Base-by-base conservation (phyloP, 2,329 filamentous ascomycete genomes). In the Xylaria sp. region DNA sequence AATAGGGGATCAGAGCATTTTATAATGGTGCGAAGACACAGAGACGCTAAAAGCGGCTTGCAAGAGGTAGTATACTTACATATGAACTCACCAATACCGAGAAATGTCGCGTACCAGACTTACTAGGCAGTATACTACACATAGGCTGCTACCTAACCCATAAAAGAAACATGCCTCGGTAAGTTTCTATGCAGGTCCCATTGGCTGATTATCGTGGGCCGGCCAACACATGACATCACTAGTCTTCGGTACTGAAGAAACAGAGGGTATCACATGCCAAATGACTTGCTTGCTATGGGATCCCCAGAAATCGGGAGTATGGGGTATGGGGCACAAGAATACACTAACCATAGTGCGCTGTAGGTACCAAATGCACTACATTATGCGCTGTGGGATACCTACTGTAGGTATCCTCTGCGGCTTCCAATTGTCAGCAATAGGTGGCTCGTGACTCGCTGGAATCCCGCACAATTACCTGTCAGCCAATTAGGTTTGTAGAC, bases 371-470 rank as follows among this genome's bases (percentile, higher is more conserved):
- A 23, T 31, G 10, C n/a, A n/a, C 9, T 48, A 48, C n/a, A 20
- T 31, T 52, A 20, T 18, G 18, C 13, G 13, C 28, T 62, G 39
- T 61, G 61, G 66, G 66, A 61, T 46, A 46, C 41, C 15, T 36
- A 7, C 8, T 36, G 10, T 18, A n/a, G 15, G 15, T 56, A 58
- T 58, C 25, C 43, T 36, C 13, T 28, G 25, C 39, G 43, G 54
- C 43, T 48, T 36, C n/a, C 7, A n/a, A 46, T 33, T 57, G 51
- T 62, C 46, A 68, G 57, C 58, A 68, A 57, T 31, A 39, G 25
- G 68, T 39, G 62, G 46, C 65, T 70, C 69, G 69, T 66, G 67
- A 63, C 66, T 68, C 66, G 67, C 39, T 55, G 49, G 33, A 60
- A 31, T 55, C 52, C 25, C 33, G 33, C 23, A 9, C 52, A 33